These are phyloP conservation scores for Thraustochytrium striatum DNA, from an alignment of 352 stramenopile species.

Conservation along the genomic window DNA sequence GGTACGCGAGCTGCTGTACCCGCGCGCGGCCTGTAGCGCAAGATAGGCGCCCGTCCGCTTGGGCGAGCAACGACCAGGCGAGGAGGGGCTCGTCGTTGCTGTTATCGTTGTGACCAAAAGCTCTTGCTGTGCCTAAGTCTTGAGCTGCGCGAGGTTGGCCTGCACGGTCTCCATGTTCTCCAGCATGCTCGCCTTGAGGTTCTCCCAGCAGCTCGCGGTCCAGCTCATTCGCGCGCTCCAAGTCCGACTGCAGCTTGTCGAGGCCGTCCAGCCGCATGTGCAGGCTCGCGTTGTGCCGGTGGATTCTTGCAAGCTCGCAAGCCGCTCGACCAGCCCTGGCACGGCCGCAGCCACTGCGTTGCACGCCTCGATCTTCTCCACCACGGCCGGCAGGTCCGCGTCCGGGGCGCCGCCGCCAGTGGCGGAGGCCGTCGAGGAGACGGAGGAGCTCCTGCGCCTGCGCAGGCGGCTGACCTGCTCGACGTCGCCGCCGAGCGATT, in stretches of 20 bases:
- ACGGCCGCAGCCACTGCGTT: conserved; percentile 11
- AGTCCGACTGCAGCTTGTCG: conserved; percentile 10
- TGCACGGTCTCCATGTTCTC: conserved; percentile 33
- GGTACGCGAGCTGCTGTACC: neutral
- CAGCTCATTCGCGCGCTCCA: neutral
- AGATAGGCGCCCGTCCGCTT: too few species aligned
- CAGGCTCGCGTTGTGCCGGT: conserved; percentile 42
- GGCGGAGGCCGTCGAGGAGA: neutral
- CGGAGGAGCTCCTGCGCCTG: neutral
- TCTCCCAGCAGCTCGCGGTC: conserved; percentile 34
- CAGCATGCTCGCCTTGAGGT: neutral
- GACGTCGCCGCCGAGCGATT: neutral
- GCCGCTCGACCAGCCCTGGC: conserved; percentile 15
- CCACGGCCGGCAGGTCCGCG: neutral
- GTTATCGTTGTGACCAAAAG: neutral
- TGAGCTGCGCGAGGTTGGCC: neutral
- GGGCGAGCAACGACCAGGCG: neutral
- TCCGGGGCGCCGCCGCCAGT: neutral
- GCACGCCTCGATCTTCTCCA: conserved; percentile 4
- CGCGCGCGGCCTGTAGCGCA: neutral
- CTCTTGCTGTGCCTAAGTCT: neutral
- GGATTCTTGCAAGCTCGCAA: conserved; percentile 28
- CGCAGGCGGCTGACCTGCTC: neutral
- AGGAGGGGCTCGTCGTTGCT: neutral
- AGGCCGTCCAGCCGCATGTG: conserved; percentile 37